Evolutionary conservation across 2,329 filamentous ascomycete species (phyloP).

Genomic region (Aschersonia sp.): DNA sequence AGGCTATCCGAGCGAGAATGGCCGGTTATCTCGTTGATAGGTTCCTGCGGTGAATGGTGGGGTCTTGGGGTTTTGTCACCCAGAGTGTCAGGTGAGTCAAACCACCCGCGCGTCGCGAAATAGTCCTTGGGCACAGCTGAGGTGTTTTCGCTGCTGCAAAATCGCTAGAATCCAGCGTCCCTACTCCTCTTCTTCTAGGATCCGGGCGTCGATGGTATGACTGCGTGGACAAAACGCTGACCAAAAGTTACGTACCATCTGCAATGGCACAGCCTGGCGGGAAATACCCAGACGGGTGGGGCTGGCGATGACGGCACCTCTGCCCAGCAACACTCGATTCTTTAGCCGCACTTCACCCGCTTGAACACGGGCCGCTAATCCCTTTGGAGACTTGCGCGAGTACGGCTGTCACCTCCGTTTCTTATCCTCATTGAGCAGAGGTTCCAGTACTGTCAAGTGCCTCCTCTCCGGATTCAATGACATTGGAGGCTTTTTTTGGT

Average conservation of each 20-base stretch:
- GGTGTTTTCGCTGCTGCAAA: too few species aligned
- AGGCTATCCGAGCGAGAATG: neutral
- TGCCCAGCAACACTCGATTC: slow-evolving; percentile 1
- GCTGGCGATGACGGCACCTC: slow-evolving; percentile 17
- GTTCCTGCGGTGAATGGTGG: neutral
- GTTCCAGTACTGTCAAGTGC: too few species aligned
- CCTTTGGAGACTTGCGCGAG: too few species aligned
- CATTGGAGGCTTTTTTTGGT: too few species aligned
- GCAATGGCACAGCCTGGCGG: neutral
- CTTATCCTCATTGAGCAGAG: too few species aligned
- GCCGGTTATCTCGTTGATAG: neutral
- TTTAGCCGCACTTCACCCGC: slow-evolving; percentile 14
- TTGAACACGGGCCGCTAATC: slow-evolving; percentile 15
- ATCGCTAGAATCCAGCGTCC: too few species aligned
- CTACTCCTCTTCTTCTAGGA: too few species aligned
- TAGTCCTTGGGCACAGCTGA: too few species aligned
- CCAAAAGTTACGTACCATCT: neutral
- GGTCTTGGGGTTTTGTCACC: neutral
- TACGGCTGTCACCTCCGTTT: too few species aligned
- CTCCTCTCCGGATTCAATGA: too few species aligned
- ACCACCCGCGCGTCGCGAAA: neutral
- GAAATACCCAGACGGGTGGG: neutral
- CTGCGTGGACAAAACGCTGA: neutral
- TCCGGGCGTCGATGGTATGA: neutral
- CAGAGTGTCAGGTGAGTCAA: slow-evolving; percentile 1